These are phyloP conservation scores for Diplocarpon mali DNA, from an alignment of 2,329 filamentous ascomycete genomes.

Conservation along the genomic window DNA sequence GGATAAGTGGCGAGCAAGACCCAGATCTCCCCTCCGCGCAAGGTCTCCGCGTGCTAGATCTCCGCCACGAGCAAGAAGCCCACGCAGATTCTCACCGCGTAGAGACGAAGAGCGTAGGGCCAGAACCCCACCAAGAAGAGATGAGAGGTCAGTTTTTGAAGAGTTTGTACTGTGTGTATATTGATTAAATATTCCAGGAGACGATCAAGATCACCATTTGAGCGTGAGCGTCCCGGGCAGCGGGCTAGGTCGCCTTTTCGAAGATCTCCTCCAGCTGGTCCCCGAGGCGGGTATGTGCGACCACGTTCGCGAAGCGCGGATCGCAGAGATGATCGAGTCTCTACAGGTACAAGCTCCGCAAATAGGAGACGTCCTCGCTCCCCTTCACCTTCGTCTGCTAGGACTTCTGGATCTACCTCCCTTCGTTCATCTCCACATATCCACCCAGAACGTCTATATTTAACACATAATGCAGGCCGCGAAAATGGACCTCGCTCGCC, in stretches of 20 bases:
- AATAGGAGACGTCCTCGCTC: slow-evolving; percentile 40
- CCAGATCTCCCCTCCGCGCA: slow-evolving; percentile 20
- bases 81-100: slow-evolving; percentile 27
- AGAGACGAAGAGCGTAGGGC: slow-evolving; percentile 29
- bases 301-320: slow-evolving; percentile 41
- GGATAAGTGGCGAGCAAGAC: slow-evolving; percentile 22
- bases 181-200: slow-evolving; percentile 16
- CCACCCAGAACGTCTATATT: slow-evolving; percentile 40
- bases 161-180: not conserved
- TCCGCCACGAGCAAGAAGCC: slow-evolving; percentile 26
- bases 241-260: slow-evolving; percentile 26
- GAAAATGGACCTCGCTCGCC: slow-evolving; percentile 23
- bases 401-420: slow-evolving; percentile 47
- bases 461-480: slow-evolving; percentile 28
- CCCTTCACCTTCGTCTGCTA: slow-evolving; percentile 42
- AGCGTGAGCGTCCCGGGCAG: slow-evolving; percentile 21
- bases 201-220: slow-evolving; percentile 28
- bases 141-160: slow-evolving; percentile 18
- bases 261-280: slow-evolving; percentile 28
- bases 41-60: slow-evolving; percentile 26
- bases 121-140: slow-evolving; percentile 29
- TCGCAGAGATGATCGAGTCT: slow-evolving; percentile 36
- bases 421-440: slow-evolving; percentile 49
- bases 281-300: slow-evolving; percentile 21
- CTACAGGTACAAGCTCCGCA: slow-evolving; percentile 32